Evolutionary conservation across 257 asterid genomes (phyloP), one percentile per base, ranked within the genome.

Genomic region (Mentha longifolia): DNA sequence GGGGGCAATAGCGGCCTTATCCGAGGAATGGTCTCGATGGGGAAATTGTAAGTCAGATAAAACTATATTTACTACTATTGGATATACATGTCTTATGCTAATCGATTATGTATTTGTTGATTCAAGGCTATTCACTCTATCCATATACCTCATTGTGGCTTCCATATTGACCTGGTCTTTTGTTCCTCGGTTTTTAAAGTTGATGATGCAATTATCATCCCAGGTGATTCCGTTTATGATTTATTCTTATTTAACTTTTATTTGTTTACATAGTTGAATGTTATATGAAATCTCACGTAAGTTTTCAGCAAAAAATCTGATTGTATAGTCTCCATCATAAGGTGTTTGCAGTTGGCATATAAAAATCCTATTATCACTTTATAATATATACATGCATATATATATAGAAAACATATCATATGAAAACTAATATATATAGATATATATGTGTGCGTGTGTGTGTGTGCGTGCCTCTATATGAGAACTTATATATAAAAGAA

Each of bases 1-100:
- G 96, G 98, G 17, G 98, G 98, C 78, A 82, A 81, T 70, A 86
- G 97, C 67, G 97, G 98, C 76, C 76, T 91, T 79, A 65, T 89
- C 80, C 91, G 69, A 50, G 98, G 98, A 84, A 86, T 93, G 80
- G 61, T 83, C 73, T 87, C 97, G 51, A 89, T 93, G 95, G 98
- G 97, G 71, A 93, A 86, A 84, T 62, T 87, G 98, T 93, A 78
- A 78, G 97, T 74, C 74, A 11, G 51, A 46, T 39, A 17, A 54
- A 61, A 37, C 58, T 25, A 37, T 66, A 33, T 69, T 57, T 47
- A 65, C 41, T 35, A 47, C 41, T 22, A n/a, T 65, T 62, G 61
- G 12, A 54, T 45, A 49, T 39, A 55, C 57, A 51, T 74, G 35
- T 19, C 65, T 47, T 66, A 35, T 68, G 45, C 68, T 79, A 33